Evolutionary conservation across 352 stramenopile genomes (phyloP), one percentile per base, ranked within the genome.

Genomic region (Phytopythium kandeliae): DNA sequence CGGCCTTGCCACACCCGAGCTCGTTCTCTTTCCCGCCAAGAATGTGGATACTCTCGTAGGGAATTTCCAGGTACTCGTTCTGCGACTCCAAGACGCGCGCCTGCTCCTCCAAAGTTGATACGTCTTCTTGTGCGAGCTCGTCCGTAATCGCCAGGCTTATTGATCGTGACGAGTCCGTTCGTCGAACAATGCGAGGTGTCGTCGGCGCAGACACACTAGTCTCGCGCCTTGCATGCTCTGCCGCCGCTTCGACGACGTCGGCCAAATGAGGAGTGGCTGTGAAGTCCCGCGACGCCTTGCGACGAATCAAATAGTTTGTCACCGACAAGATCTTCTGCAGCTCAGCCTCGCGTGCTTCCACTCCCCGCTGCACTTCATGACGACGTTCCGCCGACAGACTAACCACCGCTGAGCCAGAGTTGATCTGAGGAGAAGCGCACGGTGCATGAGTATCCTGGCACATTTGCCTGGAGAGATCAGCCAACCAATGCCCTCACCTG

Each of bases 11-110:
- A 35, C 79, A 91, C 3, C 85, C 85, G 16, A 95, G 62, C 43
- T 95, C 85, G 55, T 95, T 95, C 55, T 92, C 85, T 45, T 92
- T 93, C 25, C 85, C 85, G 22, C 73, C 68, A 16, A 95, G 70
- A 16, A 95, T 89, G 44, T 87, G 74, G 59, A 95, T 95, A 38
- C 78, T 92, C 54, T 93, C 83, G 51, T 89, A 91, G 6, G 82
- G 77, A 51, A 95, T 93, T 43, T 95, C 85, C 35, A 95, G 35
- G 44, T 95, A 95, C 52, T 88, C 59, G 52, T 95, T 92, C 58
- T 95, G 81, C 15, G 78, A 82, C 58, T 92, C 78, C n/a, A 95
- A 62, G 30, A 91, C 77, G 11, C 82, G 79, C 12, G 82, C 82
- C 42, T 95, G 79, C 47, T 90, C 76, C 55, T 95, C 65, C 13